Conservation (phyloP, 768 basidiomycete genomes). For the Tricholoma saponaceum region DNA sequence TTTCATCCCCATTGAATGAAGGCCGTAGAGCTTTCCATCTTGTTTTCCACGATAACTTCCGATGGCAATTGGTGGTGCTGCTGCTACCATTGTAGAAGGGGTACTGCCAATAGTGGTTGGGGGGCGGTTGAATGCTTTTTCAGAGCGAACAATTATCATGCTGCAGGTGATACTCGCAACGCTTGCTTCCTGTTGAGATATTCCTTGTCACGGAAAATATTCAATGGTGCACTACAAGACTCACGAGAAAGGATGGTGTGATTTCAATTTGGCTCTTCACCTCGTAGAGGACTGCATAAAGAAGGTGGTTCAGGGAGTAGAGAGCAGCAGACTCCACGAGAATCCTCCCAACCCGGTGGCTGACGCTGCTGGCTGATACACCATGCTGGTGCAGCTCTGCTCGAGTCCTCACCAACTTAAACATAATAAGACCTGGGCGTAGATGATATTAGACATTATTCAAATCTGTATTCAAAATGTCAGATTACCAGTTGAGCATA, state of each 20-base stretch:
- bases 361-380: background rate
- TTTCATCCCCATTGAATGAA: background rate
- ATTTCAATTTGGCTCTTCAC: constrained; percentile 1
- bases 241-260: background rate
- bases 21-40: background rate
- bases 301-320: background rate
- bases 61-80: background rate
- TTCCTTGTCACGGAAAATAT: background rate
- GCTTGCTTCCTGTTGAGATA: background rate
- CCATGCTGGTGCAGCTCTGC: background rate
- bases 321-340: background rate
- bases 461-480: background rate
- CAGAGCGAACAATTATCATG: background rate
- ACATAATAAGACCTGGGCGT: background rate
- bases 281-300: background rate
- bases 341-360: background rate
- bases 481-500: background rate
- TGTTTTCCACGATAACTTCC: background rate
- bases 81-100: background rate
- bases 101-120: background rate
- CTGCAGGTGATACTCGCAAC: background rate
- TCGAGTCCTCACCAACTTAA: background rate
- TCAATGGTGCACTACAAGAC: background rate
- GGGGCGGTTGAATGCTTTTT: background rate
- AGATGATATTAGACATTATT: background rate